Base-by-base conservation (phyloP, 2,329 filamentous ascomycete species). In the Elsinoe batatas region DNA sequence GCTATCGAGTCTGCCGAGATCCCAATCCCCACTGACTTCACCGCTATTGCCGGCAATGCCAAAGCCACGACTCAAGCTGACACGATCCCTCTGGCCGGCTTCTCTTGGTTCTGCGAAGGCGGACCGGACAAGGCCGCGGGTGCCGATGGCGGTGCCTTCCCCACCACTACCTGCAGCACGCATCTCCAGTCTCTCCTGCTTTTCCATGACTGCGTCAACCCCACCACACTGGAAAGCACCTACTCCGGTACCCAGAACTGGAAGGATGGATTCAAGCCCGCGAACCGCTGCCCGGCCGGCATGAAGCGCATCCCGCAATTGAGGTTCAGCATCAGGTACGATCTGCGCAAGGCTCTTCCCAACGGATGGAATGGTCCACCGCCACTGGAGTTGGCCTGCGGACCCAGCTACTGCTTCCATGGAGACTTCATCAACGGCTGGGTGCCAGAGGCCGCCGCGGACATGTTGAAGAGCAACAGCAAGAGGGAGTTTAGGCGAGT, bases 381-480 rank as follows among this genome's bases (percentile, higher is more conserved):
- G 1, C 75, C 74, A 0, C 60, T 76, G 18, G 69, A 74, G 64
- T 67, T 76, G 0, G 67, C 74, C 0, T 74, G 69, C 56, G 72
- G 71, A 0, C 60, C 63, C n/a, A 68, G 69, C 0, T 75, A 66
- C 61, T 72, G 71, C 67, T 67, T 64, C 2, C 74, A 76, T 59
- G 73, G 74, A 3, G 74, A 76, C 60, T 76, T 76, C 53, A 74
- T 77, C 63, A 76, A 76, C 37, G 74, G 59, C 1, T 77, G 74
- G 74, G 64, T 70, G 1, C 61, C 62, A 12, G 72, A 75, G 54
- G 69, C 67, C 0, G 72, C 71, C 0, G 42, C 63, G 56, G 72
- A 72, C 56, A 74, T 76, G 72, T 59, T 76, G 11, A 64, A 61
- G 30, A 66, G 71, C 0, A 71, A 67, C 0, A 60, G 56, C 32